Conservation (phyloP, 2,329 filamentous ascomycete species). For the Phialemoniopsis sp. region DNA sequence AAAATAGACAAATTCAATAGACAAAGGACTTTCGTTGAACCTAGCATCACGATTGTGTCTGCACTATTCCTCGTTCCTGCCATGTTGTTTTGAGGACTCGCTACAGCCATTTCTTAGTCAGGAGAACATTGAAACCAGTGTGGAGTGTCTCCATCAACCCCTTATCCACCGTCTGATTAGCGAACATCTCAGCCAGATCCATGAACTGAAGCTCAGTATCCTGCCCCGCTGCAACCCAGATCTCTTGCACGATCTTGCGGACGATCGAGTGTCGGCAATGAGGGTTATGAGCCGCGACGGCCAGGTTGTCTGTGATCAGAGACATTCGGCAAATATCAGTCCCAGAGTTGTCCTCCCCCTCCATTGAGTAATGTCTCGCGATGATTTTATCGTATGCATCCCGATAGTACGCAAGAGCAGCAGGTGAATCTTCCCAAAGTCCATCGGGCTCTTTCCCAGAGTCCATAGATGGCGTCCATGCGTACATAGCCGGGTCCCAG, state of each 20-base stretch:
- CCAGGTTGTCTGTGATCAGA: constrained; percentile 8
- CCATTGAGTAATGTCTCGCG: not conserved
- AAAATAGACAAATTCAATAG: too few relatives aligned
- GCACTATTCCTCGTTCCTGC: too few relatives aligned
- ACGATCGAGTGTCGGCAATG: constrained; percentile 1
- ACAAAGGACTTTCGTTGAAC: too few relatives aligned
- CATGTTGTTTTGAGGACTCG: too few relatives aligned
- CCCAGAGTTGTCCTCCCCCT: too few relatives aligned
- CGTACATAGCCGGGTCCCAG: constrained; percentile 16
- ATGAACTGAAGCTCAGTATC: too few relatives aligned
- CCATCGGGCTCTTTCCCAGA: constrained; percentile 8
- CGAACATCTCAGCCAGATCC: too few relatives aligned
- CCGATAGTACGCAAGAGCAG: constrained; percentile 9
- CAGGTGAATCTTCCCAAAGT: constrained; percentile 14
- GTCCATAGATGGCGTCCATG: constrained; percentile 9
- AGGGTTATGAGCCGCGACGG: constrained; percentile 2
- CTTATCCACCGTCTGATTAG: too few relatives aligned
- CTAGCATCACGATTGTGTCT: too few relatives aligned
- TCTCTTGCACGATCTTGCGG: constrained; percentile 3
- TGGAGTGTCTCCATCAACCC: too few relatives aligned
- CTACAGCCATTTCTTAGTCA: too few relatives aligned
- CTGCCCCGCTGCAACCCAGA: constrained; percentile 1
- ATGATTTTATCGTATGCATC: constrained; percentile 4
- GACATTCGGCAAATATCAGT: constrained; percentile 6
- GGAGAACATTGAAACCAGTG: too few relatives aligned